These are phyloP conservation scores for Suhomyces anneliseae DNA, from an alignment of 1,139 yeast species.

Conservation along the genomic window DNA sequence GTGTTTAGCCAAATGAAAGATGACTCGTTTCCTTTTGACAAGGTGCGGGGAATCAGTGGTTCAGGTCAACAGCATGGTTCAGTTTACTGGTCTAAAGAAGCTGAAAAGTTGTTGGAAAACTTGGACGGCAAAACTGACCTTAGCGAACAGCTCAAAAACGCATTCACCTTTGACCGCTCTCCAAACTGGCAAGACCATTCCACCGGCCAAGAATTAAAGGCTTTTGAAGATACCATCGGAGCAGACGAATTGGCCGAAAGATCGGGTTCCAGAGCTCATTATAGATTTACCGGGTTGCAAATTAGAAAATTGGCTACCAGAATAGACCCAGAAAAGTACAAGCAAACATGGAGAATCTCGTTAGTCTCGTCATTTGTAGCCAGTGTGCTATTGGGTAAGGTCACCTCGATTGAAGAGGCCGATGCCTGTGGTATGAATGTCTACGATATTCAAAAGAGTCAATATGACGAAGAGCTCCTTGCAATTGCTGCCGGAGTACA, in stretches of 20 bases:
- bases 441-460: constrained; percentile 59
- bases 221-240: constrained; percentile 62
- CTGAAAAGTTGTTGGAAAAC: constrained; percentile 36
- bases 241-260: constrained; percentile 60
- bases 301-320: constrained; percentile 69
- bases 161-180: constrained; percentile 64
- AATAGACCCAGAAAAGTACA: constrained; percentile 51
- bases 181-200: constrained; percentile 98
- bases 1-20: constrained; percentile 55
- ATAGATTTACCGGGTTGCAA: constrained; percentile 88
- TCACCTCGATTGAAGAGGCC: constrained; percentile 70
- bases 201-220: constrained; percentile 65
- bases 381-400: constrained; percentile 63
- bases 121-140: constrained; percentile 30
- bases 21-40: constrained; percentile 55
- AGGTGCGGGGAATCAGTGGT: constrained; percentile 74
- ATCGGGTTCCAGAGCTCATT: constrained; percentile 88
- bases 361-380: constrained; percentile 80
- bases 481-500: constrained; percentile 55
- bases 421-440: constrained; percentile 94
- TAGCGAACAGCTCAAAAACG: constrained; percentile 45
- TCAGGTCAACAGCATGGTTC: constrained; percentile 95
- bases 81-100: constrained; percentile 67
- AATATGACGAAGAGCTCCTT: constrained; percentile 54
- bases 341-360: constrained; percentile 60